A percentile compares a stretch with the other conserved stretches of the same genome.
Conservation (phyloP, 2,329 filamentous ascomycete genomes). For the Zelopaecilomyces penicillatus region DNA sequence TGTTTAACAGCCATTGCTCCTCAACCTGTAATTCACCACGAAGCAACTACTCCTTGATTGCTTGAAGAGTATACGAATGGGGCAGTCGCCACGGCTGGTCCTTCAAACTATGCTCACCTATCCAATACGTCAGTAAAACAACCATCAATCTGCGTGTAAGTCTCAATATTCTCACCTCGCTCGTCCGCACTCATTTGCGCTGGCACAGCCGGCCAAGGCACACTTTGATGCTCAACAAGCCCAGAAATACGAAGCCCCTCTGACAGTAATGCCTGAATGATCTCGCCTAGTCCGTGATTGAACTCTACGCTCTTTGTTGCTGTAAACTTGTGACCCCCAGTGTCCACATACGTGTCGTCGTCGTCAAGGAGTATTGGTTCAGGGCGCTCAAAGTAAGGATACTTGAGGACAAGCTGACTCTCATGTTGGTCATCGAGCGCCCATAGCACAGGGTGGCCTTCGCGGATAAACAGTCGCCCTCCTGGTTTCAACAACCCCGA, state of each 20-base stretch:
- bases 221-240: slow-evolving; percentile 10
- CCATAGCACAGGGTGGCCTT: slow-evolving; percentile 9
- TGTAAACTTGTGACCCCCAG: slow-evolving; percentile 3
- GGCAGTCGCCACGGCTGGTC: slow-evolving; percentile 9
- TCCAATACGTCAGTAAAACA: background rate
- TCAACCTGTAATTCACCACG: too few species aligned
- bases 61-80: slow-evolving; percentile 10
- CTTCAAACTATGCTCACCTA: slow-evolving; percentile 9
- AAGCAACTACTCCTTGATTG: slow-evolving; percentile 5
- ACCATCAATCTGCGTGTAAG: background rate
- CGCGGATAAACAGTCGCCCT: slow-evolving; percentile 9
- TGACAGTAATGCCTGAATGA: slow-evolving; percentile 10
- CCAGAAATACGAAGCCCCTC: slow-evolving; percentile 6
- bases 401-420: slow-evolving; percentile 1
- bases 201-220: slow-evolving; percentile 7
- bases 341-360: slow-evolving; percentile 6
- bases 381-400: slow-evolving; percentile 11
- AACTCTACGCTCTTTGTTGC: slow-evolving; percentile 7
- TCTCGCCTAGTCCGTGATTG: slow-evolving; percentile 11
- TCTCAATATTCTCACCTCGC: slow-evolving; percentile 4
- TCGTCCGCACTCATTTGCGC: slow-evolving; percentile 6
- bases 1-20: too few species aligned
- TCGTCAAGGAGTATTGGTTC: slow-evolving; percentile 5
- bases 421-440: slow-evolving; percentile 6
- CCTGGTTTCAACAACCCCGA: slow-evolving; percentile 8